Conservation (phyloP, 1,284 basidiomycete genomes). For the Trametes sp. region DNA sequence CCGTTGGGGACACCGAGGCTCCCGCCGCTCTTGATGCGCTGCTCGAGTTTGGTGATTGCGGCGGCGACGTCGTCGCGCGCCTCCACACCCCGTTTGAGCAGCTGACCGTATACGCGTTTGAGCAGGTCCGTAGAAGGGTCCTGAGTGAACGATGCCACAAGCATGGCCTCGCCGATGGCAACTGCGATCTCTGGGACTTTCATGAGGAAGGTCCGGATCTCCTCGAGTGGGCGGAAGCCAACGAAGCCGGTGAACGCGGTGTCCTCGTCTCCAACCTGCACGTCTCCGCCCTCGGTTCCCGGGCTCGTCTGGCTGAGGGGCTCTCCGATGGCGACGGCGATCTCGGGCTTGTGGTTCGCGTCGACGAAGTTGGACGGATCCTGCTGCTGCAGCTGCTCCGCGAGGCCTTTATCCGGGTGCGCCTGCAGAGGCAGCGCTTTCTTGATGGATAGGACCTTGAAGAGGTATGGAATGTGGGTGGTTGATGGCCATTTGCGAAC, state of each 20-base stretch:
- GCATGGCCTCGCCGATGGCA: slow-evolving; percentile 31
- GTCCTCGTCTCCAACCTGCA: slow-evolving; percentile 30
- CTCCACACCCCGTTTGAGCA: slow-evolving; percentile 64
- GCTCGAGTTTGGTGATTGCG: slow-evolving; percentile 26
- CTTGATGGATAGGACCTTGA: slow-evolving; percentile 94
- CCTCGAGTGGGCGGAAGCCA: slow-evolving; percentile 85
- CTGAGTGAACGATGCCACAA: slow-evolving; percentile 19
- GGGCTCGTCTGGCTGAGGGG: slow-evolving; percentile 22
- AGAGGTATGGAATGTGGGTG: slow-evolving; percentile 85
- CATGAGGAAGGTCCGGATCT: slow-evolving; percentile 74
- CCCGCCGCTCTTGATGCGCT: slow-evolving; percentile 24
- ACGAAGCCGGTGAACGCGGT: slow-evolving; percentile 91
- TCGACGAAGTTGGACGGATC: slow-evolving; percentile 79
- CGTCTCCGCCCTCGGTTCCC: slow-evolving; percentile 1
- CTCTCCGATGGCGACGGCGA: slow-evolving; percentile 84
- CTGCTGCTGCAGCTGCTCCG: slow-evolving; percentile 74
- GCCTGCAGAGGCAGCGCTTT: slow-evolving; percentile 96
- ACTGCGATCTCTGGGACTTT: slow-evolving; percentile 75
- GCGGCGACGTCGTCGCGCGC: slow-evolving; percentile 23
- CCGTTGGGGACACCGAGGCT: slow-evolving; percentile 19
- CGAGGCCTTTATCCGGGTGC: slow-evolving; percentile 92
- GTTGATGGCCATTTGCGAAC: slow-evolving; percentile 60
- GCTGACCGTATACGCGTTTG: slow-evolving; percentile 72
- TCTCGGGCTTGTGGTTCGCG: slow-evolving; percentile 96
- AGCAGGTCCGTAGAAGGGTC: slow-evolving; percentile 58